Base-by-base conservation (phyloP, 1,139 yeast genomes). In the Hyphopichia fennica region DNA sequence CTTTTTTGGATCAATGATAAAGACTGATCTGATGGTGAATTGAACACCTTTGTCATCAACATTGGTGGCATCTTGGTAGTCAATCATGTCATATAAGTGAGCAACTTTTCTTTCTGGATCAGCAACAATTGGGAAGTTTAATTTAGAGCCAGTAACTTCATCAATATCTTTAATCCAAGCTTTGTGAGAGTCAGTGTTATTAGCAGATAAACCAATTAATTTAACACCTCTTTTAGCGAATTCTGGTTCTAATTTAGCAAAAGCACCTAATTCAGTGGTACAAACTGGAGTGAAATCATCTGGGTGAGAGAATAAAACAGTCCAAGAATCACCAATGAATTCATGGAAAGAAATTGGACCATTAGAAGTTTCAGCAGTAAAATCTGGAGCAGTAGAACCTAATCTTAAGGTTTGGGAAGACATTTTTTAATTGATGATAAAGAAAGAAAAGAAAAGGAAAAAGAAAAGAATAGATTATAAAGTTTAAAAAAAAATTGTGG, bases 241-340 rank as follows among this genome's bases (percentile, higher is more conserved):
- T 66, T 87, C 95, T 37, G 88, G 88, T 69, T 85, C 87, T 60
- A 87, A 75, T 63, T 84, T 81, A 56, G 93, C 90, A 57, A 87
- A 86, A 10, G 95, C 95, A 49, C 95, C 95, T 51, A 87, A 76
- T 71, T 87, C 96, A 45, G 95, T 87, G 52, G 95, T 87, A 70
- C 96, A 87, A 41, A 87, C 93, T 42, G 95, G 95, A 39, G 96
- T 87, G 73, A 83, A 86, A 60, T 86, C 95, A 59, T 83, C 95
- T 48, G 96, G 95, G 67, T 87, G 95, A 33, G 91, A 83, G 70
- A 87, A 87, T 55, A 87, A 75, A 44, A 87, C 79, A 43, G 80
- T 84, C 95, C 96, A 87, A 45, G 79, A 68, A 64, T 81, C 81
- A 37, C 88, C 90, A 47, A 84, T 75, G 71, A 72, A 87, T 51